Base-by-base conservation (phyloP, 371 early-diverging fungal genomes). In the Coelomomyces lativittatus region DNA sequence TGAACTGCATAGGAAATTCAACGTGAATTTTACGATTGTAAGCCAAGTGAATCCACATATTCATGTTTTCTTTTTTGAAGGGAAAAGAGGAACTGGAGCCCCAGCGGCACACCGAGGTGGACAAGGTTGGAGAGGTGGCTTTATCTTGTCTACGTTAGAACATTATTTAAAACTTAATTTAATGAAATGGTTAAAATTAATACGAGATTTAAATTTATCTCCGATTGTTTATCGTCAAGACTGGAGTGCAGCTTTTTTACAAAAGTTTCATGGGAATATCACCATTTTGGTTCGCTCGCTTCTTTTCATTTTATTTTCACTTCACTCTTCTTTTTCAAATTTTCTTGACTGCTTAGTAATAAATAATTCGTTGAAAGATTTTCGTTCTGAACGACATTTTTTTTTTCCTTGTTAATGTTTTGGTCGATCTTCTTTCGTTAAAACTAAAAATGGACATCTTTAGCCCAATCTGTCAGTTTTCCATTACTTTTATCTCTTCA, bases 11-110 rank as follows among this genome's bases (percentile, higher is more conserved):
- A 79, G 81, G 32, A 69, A 76, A 48, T 86, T 86, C 50, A 81
- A 85, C 53, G 86, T 91, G 50, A 85, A 82, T 43, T 86, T 82
- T 59, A 84, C 85, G 4, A 76, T 91, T 31, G 91, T 91, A 14
- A 72, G 76, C 73, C 90, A 77, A 54, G 88, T 87, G 33, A 91
- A 91, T 55, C 92, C 92, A 9, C 91, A 91, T 54, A 67, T 93
- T 8, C 67, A 75, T 29, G 45, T 82, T 51, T 91, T 90, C 62
- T 86, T 85, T 52, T 87, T 77, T 57, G 76, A 78, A 17, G 67
- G 77, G 31, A 62, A 76, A 56, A 88, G 89, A 15, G 66, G 76
- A 26, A 62, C 82, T 9, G 88, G 91, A 25, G 55, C 59, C 39
- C 83, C 82, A n/a, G 66, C 74, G 0, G 61, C 73, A 0, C 77